phyloP scores from a whole-genome alignment of 1,284 basidiomycete genomes.

The Leccinum angustisporum region DNA sequence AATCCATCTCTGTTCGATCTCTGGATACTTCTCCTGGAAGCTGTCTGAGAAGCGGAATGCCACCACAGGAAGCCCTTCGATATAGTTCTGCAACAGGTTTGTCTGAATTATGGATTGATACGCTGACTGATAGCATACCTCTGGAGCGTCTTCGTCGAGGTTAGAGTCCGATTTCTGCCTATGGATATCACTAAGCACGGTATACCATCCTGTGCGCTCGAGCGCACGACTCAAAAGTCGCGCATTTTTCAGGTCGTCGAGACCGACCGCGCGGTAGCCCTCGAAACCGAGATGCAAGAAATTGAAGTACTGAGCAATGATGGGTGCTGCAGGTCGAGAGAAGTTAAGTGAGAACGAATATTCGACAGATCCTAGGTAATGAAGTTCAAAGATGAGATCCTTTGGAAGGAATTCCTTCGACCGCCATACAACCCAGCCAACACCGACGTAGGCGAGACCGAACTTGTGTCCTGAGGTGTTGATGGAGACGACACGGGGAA shows the following conservation, averaged over 20 bases:
- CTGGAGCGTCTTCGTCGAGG: constrained; percentile 51
- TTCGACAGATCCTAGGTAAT: constrained; percentile 68
- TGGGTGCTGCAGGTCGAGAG: constrained; percentile 85
- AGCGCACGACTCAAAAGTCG: constrained; percentile 84
- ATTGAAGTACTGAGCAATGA: constrained; percentile 93
- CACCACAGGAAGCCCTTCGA: constrained; percentile 86
- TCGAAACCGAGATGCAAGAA: constrained; percentile 82
- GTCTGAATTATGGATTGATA: constrained; percentile 7
- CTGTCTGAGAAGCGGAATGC: constrained; percentile 87
- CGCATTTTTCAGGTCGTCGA: constrained; percentile 82
- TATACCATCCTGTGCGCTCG: constrained; percentile 78
- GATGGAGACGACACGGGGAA: constrained; percentile 87
- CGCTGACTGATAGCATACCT: constrained; percentile 41
- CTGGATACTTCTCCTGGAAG: constrained; percentile 69
- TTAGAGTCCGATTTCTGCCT: constrained; percentile 35
- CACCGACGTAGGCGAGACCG: constrained; percentile 83
- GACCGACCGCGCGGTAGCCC: constrained; percentile 75
- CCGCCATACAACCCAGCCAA: constrained; percentile 88
- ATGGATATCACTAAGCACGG: constrained; percentile 73
- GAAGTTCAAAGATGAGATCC: constrained; percentile 92
- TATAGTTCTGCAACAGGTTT: constrained; percentile 51
- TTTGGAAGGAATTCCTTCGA: constrained; percentile 76
- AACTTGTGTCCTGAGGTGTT: constrained; percentile 91
- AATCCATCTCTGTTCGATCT: constrained; percentile 86
- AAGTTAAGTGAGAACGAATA: constrained; percentile 93